These are phyloP conservation scores for Apiospora saccharicola DNA, from an alignment of 2,329 filamentous ascomycete species.

Conservation along the genomic window DNA sequence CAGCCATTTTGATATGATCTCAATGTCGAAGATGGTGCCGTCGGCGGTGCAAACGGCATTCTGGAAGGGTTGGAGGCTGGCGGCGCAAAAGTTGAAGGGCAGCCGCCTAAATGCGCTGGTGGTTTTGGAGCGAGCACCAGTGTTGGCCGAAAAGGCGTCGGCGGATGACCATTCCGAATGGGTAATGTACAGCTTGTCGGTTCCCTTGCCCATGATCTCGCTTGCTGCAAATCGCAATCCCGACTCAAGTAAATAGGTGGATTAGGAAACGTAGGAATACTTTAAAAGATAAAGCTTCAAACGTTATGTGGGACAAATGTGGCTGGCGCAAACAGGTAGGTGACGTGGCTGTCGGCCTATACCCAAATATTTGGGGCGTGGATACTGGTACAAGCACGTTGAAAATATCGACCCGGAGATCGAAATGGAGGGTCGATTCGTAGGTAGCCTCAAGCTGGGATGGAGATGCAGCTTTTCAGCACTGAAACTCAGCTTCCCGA, in stretches of 20 bases:
- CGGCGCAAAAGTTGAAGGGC: constrained; percentile 97
- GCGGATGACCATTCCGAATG: constrained; percentile 97
- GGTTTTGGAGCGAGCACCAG: constrained; percentile 64
- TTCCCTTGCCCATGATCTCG: constrained; percentile 56
- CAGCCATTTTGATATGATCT: constrained; percentile 93
- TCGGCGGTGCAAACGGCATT: constrained; percentile 90
- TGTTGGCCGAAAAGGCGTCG: constrained; percentile 86
- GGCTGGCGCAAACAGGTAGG: background rate
- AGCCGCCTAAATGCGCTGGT: constrained; percentile 79
- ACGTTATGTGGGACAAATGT: background rate
- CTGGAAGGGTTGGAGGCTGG: constrained; percentile 92
- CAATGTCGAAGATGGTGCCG: constrained; percentile 93
- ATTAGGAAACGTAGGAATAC: background rate
- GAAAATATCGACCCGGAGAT: background rate
- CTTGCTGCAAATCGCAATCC: constrained; percentile 17
- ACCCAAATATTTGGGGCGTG: background rate
- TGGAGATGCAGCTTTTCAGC: constrained; percentile 12
- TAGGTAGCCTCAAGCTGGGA: background rate
- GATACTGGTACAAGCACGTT: background rate
- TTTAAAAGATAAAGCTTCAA: background rate
- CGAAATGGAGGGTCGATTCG: background rate
- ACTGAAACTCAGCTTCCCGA: background rate
- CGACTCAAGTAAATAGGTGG: background rate
- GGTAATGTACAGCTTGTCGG: constrained; percentile 77
- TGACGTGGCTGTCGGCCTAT: background rate